Evolutionary conservation across 768 basidiomycete genomes (phyloP), one percentile per base, ranked within the genome.

Genomic region (Pholiota molesta): DNA sequence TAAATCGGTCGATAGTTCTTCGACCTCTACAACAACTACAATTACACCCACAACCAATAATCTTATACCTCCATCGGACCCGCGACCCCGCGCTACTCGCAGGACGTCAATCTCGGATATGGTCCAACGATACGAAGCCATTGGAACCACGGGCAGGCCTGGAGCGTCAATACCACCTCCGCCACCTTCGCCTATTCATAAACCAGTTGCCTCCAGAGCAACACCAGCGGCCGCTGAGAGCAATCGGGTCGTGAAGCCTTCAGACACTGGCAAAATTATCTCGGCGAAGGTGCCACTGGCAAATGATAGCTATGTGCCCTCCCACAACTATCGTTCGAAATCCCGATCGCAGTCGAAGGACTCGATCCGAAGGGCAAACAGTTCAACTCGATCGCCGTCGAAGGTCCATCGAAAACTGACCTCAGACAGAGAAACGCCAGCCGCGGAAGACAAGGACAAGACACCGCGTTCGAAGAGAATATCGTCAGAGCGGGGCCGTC

Each of bases 51-150:
- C 73, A 39, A 76, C 76, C 54, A 70, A 77, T 47, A 73, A 73
- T 14, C 72, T 88, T 10, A 69, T 77, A 45, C 81, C 85, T 19
- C 82, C 87, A 2, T 79, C 78, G 52, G 81, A 83, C 53, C 60
- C 76, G 3, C 80, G 73, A 45, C 74, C 79, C 37, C 81, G 81
- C 33, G 72, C 74, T 2, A 66, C 71, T 8, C 83, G 92, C 19
- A 81, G 92, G 56, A 89, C 88, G 4, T 94, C 93, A 0, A 94
- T 94, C 67, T 87, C 92, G 42, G 86, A 94, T 69, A 93, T 94
- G 86, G 93, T 94, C 26, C 90, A 91, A 66, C 84, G 80, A 49
- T 95, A 88, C 71, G 93, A 95, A 72, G 84, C 86, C 7, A 86
- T 94, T 58, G 82, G 80, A 35, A 75, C 74, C 21, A 73, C 69